Percentiles rank a stretch among this genome's conserved stretches.
phyloP scores from a whole-genome alignment of 768 basidiomycete species.

The Hysterangium stoloniferum region DNA sequence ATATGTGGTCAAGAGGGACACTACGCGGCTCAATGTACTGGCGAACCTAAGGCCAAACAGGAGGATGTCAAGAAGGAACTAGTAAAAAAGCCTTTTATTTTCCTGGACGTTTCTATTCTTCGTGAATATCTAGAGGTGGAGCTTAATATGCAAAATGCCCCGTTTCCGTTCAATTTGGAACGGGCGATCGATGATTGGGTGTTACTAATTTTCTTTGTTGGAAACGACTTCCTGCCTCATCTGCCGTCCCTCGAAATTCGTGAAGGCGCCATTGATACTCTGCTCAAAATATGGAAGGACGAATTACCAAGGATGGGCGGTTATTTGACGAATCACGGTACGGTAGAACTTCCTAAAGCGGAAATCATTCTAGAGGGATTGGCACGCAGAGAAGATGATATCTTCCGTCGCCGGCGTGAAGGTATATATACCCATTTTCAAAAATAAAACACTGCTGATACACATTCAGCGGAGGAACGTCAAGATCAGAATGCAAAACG shows the following conservation, averaged over 20 bases:
- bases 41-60: constrained; percentile 63
- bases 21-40: constrained; percentile 91
- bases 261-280: constrained; percentile 97
- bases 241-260: constrained; percentile 97
- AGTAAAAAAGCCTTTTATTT: constrained; percentile 95
- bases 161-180: constrained; percentile 90
- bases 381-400: constrained; percentile 91
- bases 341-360: constrained; percentile 74
- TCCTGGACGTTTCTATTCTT: constrained; percentile 91
- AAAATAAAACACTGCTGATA: constrained; percentile 6
- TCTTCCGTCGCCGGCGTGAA: constrained; percentile 88
- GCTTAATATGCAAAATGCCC: constrained; percentile 67
- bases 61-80: constrained; percentile 37
- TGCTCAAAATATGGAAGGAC: constrained; percentile 92
- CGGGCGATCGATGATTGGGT: constrained; percentile 99
- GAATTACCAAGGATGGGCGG: constrained; percentile 95
- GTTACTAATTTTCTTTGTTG: constrained; percentile 98
- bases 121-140: constrained; percentile 98
- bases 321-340: constrained; percentile 90
- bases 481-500: constrained; percentile 90
- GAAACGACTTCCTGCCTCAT: constrained; percentile 98
- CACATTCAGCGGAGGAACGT: constrained; percentile 78
- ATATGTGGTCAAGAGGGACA: constrained; percentile 94
- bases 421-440: constrained; percentile 43
- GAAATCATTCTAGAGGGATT: constrained; percentile 95